phyloP scores from a whole-genome alignment of 106 monocot genomes.

The Dioscorea dumetorum region DNA sequence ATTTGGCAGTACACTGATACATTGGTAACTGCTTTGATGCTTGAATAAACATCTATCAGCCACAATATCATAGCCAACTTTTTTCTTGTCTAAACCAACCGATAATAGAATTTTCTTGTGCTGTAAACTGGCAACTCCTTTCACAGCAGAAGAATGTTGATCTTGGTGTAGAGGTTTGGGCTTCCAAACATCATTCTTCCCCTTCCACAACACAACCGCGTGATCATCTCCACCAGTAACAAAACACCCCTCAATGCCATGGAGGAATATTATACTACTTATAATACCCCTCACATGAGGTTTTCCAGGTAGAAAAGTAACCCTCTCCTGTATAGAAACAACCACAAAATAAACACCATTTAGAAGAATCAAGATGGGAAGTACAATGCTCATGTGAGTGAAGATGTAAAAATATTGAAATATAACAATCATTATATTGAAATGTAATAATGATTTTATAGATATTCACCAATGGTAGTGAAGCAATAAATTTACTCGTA shows the following conservation, averaged over 20 bases:
- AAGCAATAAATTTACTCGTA: too few species aligned
- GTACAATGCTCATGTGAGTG: neutral
- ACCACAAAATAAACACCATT: neutral
- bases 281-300: slow-evolving; percentile 84
- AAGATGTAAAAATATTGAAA: neutral
- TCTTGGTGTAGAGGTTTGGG: slow-evolving; percentile 48
- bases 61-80: slow-evolving; percentile 57
- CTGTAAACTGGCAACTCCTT: slow-evolving; percentile 71
- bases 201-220: slow-evolving; percentile 75
- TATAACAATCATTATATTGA: too few species aligned
- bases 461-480: too few species aligned
- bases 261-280: slow-evolving; percentile 72
- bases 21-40: slow-evolving; percentile 70
- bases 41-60: slow-evolving; percentile 53
- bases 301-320: slow-evolving; percentile 50
- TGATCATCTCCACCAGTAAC: slow-evolving; percentile 85
- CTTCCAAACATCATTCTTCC: slow-evolving; percentile 57
- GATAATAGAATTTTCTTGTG: slow-evolving; percentile 71
- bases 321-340: slow-evolving; percentile 55
- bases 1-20: slow-evolving; percentile 83
- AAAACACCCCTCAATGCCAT: slow-evolving; percentile 63
- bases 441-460: too few species aligned
- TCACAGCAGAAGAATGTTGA: slow-evolving; percentile 84
- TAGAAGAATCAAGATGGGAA: too few species aligned
- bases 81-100: slow-evolving; percentile 81